Evolutionary conservation across 179 eudicot species (phyloP).

Genomic region (Vitellaria paradoxa): DNA sequence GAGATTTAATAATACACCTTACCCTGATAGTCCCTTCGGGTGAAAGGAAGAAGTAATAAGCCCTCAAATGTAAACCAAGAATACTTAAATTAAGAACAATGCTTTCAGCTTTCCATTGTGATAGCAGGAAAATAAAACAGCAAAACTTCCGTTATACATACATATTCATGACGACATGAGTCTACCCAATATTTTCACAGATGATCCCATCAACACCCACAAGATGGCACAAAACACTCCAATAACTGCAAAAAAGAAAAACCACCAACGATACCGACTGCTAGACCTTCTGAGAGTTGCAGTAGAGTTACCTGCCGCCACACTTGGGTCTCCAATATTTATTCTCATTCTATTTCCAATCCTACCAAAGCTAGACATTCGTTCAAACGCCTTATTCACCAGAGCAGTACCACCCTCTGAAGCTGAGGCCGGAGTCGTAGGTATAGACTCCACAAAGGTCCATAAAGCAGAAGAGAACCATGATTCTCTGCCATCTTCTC

Average conservation of each 20-base stretch:
- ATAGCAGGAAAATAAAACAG: no score
- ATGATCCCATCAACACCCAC: slow-evolving; percentile 34
- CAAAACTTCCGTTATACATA: no score
- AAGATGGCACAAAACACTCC: slow-evolving; percentile 41
- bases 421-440: slow-evolving; percentile 58
- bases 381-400: slow-evolving; percentile 38
- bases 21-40: no score
- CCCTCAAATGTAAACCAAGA: no score
- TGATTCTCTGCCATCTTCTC: slow-evolving; percentile 21
- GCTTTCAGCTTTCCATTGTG: no score
- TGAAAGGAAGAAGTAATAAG: no score
- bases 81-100: no score
- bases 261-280: slow-evolving; percentile 18
- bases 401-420: slow-evolving; percentile 34
- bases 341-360: slow-evolving; percentile 8
- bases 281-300: slow-evolving; percentile 22
- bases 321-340: slow-evolving; percentile 18
- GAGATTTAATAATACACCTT: no score
- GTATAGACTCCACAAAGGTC: slow-evolving; percentile 55
- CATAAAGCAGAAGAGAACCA: slow-evolving; percentile 47
- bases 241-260: slow-evolving; percentile 30
- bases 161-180: no score
- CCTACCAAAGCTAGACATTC: slow-evolving; percentile 46
- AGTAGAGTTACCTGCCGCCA: slow-evolving; percentile 28
- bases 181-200: slow-evolving; percentile 13